Base-by-base conservation (phyloP, 2,329 filamentous ascomycete species). In the Apiospora phragmitis region DNA sequence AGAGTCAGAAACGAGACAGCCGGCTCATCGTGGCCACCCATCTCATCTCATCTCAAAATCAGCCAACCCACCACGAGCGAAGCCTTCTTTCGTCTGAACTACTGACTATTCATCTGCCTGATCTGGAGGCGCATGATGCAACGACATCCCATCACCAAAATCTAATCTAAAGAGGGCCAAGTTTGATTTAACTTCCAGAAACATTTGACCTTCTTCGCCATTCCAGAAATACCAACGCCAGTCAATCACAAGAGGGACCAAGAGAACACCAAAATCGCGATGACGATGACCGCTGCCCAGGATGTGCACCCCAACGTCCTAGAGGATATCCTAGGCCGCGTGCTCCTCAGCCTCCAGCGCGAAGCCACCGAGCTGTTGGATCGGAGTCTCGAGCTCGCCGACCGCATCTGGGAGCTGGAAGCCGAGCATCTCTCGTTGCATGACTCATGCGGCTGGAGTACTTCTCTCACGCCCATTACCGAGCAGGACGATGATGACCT, bases 321-420 rank as follows among this genome's bases (percentile, higher is more conserved):
- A 3, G 65, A 43, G 18, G 65, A 67, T 3, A 26, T 68, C 67
- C 29, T 68, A 6, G 67, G 67, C 11, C 18, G n/a, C 43, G 32
- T 55, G 12, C 67, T 68, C 43, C 43, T 68, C 43, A 9, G 2
- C 21, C 67, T 68, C 29, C 67, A 68, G 67, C 43, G 16, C 67
- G 35, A 55, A 49, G 67, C 67, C 29, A 68, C 43, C 29, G 21
- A 32, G 67, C 67, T 68, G 45, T 32, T 68, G 43, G 67, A 68
- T 32, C 43, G 42, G 67, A 68, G 43, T 32, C 67, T 68, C 29
- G 29, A 24, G 43, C 43, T 68, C 18, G 29, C 43, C 67, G 67
- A 68, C 45, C 29, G 24, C 18, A 68, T 55, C 45, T 68, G 67
- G 67, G 67, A 49, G 45, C 67, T 68, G 1, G 67, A 68, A 45